These are phyloP conservation scores for Lecanosticta acicola DNA, from an alignment of 2,329 filamentous ascomycete species.

Conservation along the genomic window DNA sequence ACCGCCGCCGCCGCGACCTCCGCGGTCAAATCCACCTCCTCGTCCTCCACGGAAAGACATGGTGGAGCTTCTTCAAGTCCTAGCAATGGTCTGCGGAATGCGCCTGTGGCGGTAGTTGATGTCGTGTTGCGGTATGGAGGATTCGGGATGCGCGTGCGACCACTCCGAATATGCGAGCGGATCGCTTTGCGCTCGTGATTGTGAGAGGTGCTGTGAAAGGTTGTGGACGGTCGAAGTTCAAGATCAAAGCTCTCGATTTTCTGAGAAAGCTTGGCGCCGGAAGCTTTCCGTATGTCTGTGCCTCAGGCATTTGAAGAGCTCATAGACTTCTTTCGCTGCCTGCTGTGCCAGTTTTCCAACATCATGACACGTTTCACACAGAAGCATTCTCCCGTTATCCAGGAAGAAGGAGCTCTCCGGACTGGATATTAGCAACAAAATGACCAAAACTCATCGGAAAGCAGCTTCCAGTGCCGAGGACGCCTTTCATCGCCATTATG, in stretches of 20 bases:
- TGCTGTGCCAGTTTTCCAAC: not conserved
- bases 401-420: too few relatives aligned
- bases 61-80: not conserved
- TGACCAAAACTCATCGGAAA: slow-evolving; percentile 26
- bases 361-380: not conserved
- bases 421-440: too few relatives aligned
- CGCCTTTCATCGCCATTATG: slow-evolving; percentile 29
- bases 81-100: not conserved
- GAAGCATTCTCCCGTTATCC: too few relatives aligned
- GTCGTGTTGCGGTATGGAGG: not conserved
- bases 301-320: not conserved
- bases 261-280: not conserved
- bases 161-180: not conserved
- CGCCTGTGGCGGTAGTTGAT: not conserved
- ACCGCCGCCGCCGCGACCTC: slow-evolving; percentile 23
- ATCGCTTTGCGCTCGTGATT: not conserved
- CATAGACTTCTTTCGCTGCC: not conserved
- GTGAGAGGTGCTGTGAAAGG: not conserved
- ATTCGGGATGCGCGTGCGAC: not conserved
- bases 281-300: not conserved
- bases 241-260: not conserved
- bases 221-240: not conserved
- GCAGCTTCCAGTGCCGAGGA: slow-evolving; percentile 22
- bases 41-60: slow-evolving; percentile 28
- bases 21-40: slow-evolving; percentile 17